Conservation (phyloP, 331 rosid genomes). For the Telfairia occidentalis region DNA sequence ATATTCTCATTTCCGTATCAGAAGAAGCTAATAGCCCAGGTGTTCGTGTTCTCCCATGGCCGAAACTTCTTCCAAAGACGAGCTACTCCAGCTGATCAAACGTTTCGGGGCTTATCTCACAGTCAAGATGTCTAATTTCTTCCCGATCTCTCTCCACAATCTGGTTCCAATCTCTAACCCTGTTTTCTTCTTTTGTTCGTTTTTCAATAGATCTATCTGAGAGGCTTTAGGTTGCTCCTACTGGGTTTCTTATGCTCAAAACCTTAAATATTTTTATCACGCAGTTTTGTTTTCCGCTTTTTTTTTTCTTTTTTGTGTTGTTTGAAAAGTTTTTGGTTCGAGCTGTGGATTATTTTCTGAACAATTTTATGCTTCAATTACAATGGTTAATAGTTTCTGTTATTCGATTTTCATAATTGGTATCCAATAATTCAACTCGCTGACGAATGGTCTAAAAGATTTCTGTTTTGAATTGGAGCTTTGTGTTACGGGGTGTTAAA, state of each 20-base stretch:
- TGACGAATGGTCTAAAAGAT: neutral
- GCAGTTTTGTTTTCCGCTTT: neutral
- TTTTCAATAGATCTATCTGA: constrained; percentile 59
- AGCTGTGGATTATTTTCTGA: no score
- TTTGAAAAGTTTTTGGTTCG: neutral
- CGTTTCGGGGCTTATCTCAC: constrained; percentile 70
- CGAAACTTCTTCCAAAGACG: constrained; percentile 65
- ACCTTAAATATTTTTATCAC: neutral
- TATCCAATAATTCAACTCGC: neutral
- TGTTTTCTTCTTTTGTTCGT: neutral
- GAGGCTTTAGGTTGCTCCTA: neutral
- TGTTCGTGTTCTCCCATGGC: constrained; percentile 13
- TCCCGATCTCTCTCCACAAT: constrained; percentile 48
- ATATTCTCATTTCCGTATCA: neutral
- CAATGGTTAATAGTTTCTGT: neutral
- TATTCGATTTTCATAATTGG: neutral
- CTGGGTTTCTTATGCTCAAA: neutral
- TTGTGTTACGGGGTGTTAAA: neutral
- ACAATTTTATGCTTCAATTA: neutral
- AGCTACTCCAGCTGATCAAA: constrained; percentile 61
- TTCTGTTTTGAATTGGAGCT: neutral
- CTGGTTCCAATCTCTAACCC: constrained; percentile 33
- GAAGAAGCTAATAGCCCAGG: constrained; percentile 3
- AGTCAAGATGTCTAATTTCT: constrained; percentile 60
- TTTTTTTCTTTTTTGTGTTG: no score